These are phyloP conservation scores for Fallopia convolvulus DNA, from an alignment of 148 eudicot species.

Conservation along the genomic window DNA sequence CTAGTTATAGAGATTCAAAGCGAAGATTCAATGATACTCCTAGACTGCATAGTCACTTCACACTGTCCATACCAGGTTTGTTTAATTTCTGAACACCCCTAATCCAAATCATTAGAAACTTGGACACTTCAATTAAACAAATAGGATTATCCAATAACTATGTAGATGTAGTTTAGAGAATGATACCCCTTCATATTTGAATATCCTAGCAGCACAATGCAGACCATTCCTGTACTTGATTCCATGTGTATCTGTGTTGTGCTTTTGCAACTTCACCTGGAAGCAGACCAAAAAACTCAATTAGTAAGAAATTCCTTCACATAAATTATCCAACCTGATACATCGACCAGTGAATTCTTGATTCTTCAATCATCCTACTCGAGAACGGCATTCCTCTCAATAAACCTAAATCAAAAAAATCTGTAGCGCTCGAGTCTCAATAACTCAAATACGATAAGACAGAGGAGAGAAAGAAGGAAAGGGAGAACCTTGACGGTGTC, in stretches of 20 bases:
- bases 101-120: neutral
- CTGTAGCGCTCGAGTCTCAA: neutral
- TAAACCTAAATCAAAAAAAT: neutral
- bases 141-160: neutral
- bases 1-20: neutral
- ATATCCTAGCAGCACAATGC: slow-evolving; percentile 75
- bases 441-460: neutral
- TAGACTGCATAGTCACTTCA: neutral
- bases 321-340: neutral
- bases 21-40: neutral
- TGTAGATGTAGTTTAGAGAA: slow-evolving; percentile 4
- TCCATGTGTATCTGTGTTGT: slow-evolving; percentile 71
- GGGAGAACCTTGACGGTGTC: slow-evolving; percentile 81
- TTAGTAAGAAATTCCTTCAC: neutral
- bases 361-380: neutral
- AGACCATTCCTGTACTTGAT: slow-evolving; percentile 67
- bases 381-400: neutral
- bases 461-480: neutral
- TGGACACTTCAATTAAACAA: neutral
- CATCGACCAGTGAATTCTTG: neutral
- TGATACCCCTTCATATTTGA: slow-evolving; percentile 92
- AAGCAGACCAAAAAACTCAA: neutral
- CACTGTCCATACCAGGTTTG: neutral
- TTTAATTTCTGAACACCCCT: neutral
- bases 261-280: slow-evolving; percentile 89